Percentiles rank a stretch among this genome's conserved stretches.
phyloP scores from a whole-genome alignment of 371 early-diverging fungal species.

The Mortierella sp. region DNA sequence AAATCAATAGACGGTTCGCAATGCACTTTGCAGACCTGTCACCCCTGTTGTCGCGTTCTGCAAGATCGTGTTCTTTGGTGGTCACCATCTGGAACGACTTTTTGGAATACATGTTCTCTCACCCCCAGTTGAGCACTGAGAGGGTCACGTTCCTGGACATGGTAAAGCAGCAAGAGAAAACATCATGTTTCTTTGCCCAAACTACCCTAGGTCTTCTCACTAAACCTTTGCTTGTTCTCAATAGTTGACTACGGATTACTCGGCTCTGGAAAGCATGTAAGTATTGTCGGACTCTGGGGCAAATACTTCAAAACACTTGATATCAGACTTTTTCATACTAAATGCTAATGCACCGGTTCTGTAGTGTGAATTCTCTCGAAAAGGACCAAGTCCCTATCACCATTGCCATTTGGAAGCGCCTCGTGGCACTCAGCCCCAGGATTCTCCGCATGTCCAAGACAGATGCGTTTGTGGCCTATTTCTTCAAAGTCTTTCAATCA shows the following conservation, averaged over 20 bases:
- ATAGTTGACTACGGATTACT: conserved; percentile 52
- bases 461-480: conserved; percentile 37
- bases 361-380: conserved; percentile 47
- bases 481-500: conserved; percentile 41
- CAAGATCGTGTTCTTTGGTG: conserved; percentile 13
- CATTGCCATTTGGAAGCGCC: conserved; percentile 51
- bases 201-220: no score
- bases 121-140: conserved; percentile 18
- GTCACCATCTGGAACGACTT: conserved; percentile 48
- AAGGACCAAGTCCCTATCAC: conserved; percentile 42
- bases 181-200: no score
- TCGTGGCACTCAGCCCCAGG: conserved; percentile 61
- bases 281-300: neutral
- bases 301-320: no score
- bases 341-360: neutral
- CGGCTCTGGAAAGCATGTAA: conserved; percentile 57
- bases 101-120: conserved; percentile 39
- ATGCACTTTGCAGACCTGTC: conserved; percentile 28
- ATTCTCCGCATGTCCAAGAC: conserved; percentile 56
- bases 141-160: conserved; percentile 29
- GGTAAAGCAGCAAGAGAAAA: conserved; percentile 11
- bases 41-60: conserved; percentile 14
- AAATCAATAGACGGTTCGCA: conserved; percentile 42
- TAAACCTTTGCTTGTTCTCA: no score
- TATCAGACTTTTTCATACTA: no score